Evolutionary conservation across 164 flowering plant species (phyloP).

Genomic region (Dillenia turbinata): DNA sequence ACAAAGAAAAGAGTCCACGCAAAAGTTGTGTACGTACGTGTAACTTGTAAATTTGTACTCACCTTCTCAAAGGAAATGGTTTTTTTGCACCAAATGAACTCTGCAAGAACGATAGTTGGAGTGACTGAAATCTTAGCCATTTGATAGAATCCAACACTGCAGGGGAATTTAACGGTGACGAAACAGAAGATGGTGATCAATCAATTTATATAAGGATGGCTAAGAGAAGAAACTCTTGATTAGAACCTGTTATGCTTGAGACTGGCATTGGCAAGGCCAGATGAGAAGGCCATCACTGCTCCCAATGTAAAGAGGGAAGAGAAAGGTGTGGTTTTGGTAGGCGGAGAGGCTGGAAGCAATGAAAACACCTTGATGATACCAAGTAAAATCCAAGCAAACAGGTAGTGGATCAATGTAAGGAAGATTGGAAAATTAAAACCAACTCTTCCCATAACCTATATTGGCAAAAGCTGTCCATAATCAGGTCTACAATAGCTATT

Average conservation of each 20-base stretch:
- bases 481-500: neutral
- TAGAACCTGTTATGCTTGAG: slow-evolving; percentile 65
- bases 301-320: slow-evolving; percentile 68
- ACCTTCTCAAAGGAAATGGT: slow-evolving; percentile 59
- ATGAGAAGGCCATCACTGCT: slow-evolving; percentile 70
- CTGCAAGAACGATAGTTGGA: slow-evolving; percentile 75
- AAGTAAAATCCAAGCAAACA: slow-evolving; percentile 58
- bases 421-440: slow-evolving; percentile 81
- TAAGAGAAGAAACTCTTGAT: neutral
- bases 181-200: slow-evolving; percentile 1
- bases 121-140: slow-evolving; percentile 90
- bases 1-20: neutral
- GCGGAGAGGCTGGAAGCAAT: slow-evolving; percentile 70
- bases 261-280: slow-evolving; percentile 81
- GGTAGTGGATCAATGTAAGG: slow-evolving; percentile 76
- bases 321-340: slow-evolving; percentile 66
- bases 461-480: too few relatives aligned
- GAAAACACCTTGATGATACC: slow-evolving; percentile 62
- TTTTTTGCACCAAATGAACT: slow-evolving; percentile 59
- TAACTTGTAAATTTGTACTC: neutral
- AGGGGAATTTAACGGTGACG: slow-evolving; percentile 8
- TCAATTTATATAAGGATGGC: neutral
- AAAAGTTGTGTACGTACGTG: too few relatives aligned
- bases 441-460: slow-evolving; percentile 76
- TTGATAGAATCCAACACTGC: slow-evolving; percentile 87